Evolutionary conservation across 306 rosid genomes (phyloP), one percentile per base, ranked within the genome.

Genomic region (Prosopis cineraria): DNA sequence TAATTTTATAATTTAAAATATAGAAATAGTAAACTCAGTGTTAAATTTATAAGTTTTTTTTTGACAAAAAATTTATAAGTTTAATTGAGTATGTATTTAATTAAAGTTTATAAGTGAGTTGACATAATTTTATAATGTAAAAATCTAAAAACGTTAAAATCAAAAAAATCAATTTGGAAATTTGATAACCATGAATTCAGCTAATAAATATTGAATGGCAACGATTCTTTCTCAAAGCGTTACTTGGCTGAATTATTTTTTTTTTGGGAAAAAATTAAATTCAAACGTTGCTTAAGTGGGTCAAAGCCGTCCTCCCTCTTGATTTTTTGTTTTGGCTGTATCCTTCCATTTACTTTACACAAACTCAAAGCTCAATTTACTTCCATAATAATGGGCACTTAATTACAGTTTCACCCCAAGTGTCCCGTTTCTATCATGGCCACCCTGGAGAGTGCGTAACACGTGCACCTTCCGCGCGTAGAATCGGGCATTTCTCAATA

Each of bases 391-490:
- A 65, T 65, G 29, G 19, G 19, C 14, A 20, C 9, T 12, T n/a
- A 0, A 0, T 2, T 4, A 66, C 31, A 1, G 37, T 1, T 37
- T 37, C 48, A 37, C 30, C 37, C 3, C 31, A 0, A 10, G 31
- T 5, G 50, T 67, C 2, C 10, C 4, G 1, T 39, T 1, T 14
- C 5, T 3, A 19, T 3, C 50, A 37, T n/a, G 27, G 10, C 13
- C 14, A 11, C 11, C 1, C 17, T 50, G 0, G 82, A 22, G 31
- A 9, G 77, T 77, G 70, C 2, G 17, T 0, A 8, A 27, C 20
- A 87, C 68, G 85, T 10, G 11, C 10, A 1, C 7, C 0, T 50
- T 3, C 11, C 12, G 88, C 85, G 87, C 86, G 89, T 90, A 63
- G 64, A 41, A 4, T n/a, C 20, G 55, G 52, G 70, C 78, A 65